phyloP scores from a whole-genome alignment of 148 eudicot species.

The Spergularia bocconei region DNA sequence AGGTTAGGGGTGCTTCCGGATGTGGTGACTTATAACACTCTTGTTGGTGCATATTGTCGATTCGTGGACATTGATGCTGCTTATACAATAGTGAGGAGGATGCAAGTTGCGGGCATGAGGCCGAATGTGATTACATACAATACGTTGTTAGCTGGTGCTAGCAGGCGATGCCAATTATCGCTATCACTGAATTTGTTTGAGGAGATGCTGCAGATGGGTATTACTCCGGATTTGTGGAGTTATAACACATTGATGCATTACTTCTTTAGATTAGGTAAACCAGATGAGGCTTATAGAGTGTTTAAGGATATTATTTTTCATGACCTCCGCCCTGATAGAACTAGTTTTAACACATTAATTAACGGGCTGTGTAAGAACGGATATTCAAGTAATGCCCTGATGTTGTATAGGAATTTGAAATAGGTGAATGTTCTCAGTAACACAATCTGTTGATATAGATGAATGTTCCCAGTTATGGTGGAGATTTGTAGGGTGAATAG shows the following conservation, averaged over 20 bases:
- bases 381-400: conserved; percentile 56
- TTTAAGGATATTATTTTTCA: conserved; percentile 49
- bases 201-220: conserved; percentile 68
- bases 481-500: too few species aligned
- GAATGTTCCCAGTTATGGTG: too few species aligned
- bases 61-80: conserved; percentile 68
- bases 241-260: conserved; percentile 90
- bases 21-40: conserved; percentile 84
- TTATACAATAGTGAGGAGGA: conserved; percentile 56
- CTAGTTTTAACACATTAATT: conserved; percentile 72
- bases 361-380: conserved; percentile 81
- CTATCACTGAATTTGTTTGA: conserved; percentile 61
- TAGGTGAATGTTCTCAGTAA: too few species aligned
- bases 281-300: conserved; percentile 65
- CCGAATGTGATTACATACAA: conserved; percentile 79
- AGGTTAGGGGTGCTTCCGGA: conserved; percentile 78
- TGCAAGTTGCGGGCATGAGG: conserved; percentile 76
- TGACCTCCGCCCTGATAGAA: conserved; percentile 40
- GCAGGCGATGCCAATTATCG: conserved; percentile 37
- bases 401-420: conserved; percentile 59
- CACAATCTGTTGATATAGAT: too few species aligned
- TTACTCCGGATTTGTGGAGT: conserved; percentile 72
- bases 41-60: conserved; percentile 78
- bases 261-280: conserved; percentile 64
- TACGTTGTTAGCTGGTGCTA: conserved; percentile 73